Conservation (phyloP, 1,139 yeast genomes). For the Ashbya aceris region DNA sequence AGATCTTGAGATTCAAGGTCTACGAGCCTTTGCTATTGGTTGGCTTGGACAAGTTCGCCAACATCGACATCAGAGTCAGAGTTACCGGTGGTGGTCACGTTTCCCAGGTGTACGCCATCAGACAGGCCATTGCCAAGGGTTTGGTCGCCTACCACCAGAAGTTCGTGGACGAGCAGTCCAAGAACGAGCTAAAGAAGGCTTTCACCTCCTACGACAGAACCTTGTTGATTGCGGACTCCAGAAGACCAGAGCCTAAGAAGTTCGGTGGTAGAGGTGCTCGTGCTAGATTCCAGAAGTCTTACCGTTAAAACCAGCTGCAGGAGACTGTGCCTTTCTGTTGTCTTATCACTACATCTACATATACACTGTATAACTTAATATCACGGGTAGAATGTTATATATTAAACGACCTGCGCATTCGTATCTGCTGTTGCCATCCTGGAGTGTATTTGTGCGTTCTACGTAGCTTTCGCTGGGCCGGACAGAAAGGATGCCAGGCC, state of each 20-base stretch:
- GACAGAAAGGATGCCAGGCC: no score
- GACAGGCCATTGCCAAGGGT: slow-evolving; percentile 99
- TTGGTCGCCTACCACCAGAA: slow-evolving; percentile 99
- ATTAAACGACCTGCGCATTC: slow-evolving; percentile 4
- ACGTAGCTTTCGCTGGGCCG: no score
- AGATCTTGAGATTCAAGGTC: slow-evolving; percentile 97
- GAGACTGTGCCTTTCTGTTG: slow-evolving; percentile 12
- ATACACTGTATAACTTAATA: slow-evolving; percentile 27
- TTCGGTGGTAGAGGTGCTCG: slow-evolving; percentile 99
- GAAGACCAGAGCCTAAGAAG: slow-evolving; percentile 99
- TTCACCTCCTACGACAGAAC: slow-evolving; percentile 98
- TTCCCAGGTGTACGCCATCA: slow-evolving; percentile 98
- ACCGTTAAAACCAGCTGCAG: slow-evolving; percentile 61
- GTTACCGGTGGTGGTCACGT: slow-evolving; percentile 99
- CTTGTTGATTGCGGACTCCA: slow-evolving; percentile 97
- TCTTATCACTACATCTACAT: slow-evolving; percentile 21
- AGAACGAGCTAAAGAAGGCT: slow-evolving; percentile 98
- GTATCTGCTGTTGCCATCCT: not conserved
- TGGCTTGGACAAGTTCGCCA: slow-evolving; percentile 98
- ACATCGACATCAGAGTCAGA: slow-evolving; percentile 97
- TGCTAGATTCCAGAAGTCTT: slow-evolving; percentile 99
- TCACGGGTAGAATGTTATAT: slow-evolving; percentile 23
- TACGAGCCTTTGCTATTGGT: slow-evolving; percentile 98
- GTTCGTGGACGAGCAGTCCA: slow-evolving; percentile 98
- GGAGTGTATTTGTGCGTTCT: no score